Evolutionary conservation across 768 basidiomycete genomes (phyloP).

Genomic region (Boletus insuetus): DNA sequence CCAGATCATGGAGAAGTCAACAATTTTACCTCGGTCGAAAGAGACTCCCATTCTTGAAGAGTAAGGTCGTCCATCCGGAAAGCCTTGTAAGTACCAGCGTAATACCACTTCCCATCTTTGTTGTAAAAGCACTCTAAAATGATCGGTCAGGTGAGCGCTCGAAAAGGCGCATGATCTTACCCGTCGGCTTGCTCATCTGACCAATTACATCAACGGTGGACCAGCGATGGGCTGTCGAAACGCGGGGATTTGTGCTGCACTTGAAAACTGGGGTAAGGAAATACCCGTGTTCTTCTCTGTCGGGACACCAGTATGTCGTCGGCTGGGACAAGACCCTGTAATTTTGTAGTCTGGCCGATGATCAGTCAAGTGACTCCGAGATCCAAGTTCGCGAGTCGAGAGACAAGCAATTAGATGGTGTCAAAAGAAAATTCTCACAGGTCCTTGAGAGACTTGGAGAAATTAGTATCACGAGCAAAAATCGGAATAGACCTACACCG

Average conservation of each 20-base stretch:
- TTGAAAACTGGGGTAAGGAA: slow-evolving; percentile 72
- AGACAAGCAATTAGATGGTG: neutral
- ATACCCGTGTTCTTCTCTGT: slow-evolving; percentile 81
- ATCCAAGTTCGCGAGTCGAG: neutral
- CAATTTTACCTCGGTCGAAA: slow-evolving; percentile 56
- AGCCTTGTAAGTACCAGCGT: slow-evolving; percentile 73
- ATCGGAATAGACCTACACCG: slow-evolving; percentile 42
- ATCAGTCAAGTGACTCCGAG: neutral
- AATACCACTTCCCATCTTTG: slow-evolving; percentile 80
- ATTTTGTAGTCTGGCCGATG: slow-evolving; percentile 50
- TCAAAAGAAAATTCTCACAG: slow-evolving; percentile 41
- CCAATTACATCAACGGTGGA: slow-evolving; percentile 57
- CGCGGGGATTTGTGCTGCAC: slow-evolving; percentile 76
- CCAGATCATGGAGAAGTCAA: neutral
- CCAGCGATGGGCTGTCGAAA: slow-evolving; percentile 77
- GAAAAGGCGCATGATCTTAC: slow-evolving; percentile 30
- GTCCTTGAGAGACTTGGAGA: slow-evolving; percentile 49
- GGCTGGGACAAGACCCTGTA: slow-evolving; percentile 65
- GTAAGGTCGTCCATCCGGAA: slow-evolving; percentile 66
- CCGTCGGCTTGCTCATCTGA: slow-evolving; percentile 60
- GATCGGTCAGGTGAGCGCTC: neutral
- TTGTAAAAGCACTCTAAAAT: slow-evolving; percentile 73
- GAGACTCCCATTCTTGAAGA: slow-evolving; percentile 63
- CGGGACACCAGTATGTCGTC: slow-evolving; percentile 77
- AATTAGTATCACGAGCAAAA: slow-evolving; percentile 1